These are phyloP conservation scores for Coemansia sp. DNA, from an alignment of 192 early-diverging fungal genomes.

Conservation along the genomic window DNA sequence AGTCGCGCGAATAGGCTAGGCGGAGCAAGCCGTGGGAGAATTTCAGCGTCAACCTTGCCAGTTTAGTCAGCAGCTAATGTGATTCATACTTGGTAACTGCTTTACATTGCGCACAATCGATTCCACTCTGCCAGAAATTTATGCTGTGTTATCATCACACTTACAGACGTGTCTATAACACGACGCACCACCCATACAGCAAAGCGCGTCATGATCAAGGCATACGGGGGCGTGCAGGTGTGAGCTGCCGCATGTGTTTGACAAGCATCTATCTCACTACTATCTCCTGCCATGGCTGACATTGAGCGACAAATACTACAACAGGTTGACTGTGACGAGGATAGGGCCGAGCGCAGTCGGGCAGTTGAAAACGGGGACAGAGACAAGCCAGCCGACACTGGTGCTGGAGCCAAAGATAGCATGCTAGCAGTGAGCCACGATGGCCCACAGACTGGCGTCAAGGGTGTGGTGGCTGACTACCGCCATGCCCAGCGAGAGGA, in stretches of 20 bases:
- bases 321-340: conserved; percentile 16
- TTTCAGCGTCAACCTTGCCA: background rate
- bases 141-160: background rate
- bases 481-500: conserved; percentile 18
- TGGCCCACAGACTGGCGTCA: conserved; percentile 50
- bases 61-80: background rate
- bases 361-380: conserved; percentile 13
- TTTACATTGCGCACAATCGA: background rate
- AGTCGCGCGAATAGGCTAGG: background rate
- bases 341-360: conserved; percentile 4
- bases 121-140: conserved; percentile 1
- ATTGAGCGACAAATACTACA: conserved; percentile 15
- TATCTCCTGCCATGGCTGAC: conserved; percentile 12
- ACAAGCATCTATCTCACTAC: background rate
- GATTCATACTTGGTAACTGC: background rate
- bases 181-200: background rate
- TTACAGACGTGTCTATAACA: background rate
- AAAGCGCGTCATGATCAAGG: background rate
- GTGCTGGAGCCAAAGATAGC: background rate
- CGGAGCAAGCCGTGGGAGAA: background rate
- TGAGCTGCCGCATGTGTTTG: background rate
- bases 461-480: conserved; percentile 49
- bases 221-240: background rate
- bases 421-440: background rate
- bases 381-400: background rate